Conservation (phyloP, 106 monocot species). For the Dioscorea zingiberensis region DNA sequence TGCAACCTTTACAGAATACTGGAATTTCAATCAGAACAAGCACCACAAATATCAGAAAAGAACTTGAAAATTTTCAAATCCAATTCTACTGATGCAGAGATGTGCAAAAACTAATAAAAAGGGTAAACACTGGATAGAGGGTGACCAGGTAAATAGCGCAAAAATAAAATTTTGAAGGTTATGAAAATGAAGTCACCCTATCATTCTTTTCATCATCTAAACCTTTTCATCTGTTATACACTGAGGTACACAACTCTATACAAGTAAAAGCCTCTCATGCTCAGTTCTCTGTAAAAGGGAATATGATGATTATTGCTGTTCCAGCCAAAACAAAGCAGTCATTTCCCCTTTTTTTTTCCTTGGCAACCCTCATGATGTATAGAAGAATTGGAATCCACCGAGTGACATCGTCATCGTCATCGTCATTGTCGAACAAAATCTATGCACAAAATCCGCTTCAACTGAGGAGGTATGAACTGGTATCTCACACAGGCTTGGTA, state of each 20-base stretch:
- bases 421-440: not conserved
- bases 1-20: too few species aligned
- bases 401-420: not conserved
- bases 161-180: too few species aligned
- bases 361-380: conserved; percentile 1
- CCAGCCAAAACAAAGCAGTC: not conserved
- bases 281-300: not conserved
- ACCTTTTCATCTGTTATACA: not conserved
- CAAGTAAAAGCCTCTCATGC: not conserved
- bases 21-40: too few species aligned
- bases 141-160: too few species aligned
- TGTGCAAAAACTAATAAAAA: too few species aligned
- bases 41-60: too few species aligned
- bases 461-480: not conserved
- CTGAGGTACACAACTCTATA: conserved; percentile 2
- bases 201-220: conserved; percentile 4
- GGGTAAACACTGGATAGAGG: too few species aligned
- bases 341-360: not conserved
- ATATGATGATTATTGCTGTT: not conserved
- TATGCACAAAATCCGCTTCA: conserved; percentile 1
- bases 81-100: too few species aligned
- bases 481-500: not conserved
- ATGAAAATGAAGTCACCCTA: not conserved
- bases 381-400: not conserved
- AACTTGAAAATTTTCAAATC: too few species aligned